Evolutionary conservation across 2,329 filamentous ascomycete species (phyloP).

Genomic region (Pestalotiopsis sp.): DNA sequence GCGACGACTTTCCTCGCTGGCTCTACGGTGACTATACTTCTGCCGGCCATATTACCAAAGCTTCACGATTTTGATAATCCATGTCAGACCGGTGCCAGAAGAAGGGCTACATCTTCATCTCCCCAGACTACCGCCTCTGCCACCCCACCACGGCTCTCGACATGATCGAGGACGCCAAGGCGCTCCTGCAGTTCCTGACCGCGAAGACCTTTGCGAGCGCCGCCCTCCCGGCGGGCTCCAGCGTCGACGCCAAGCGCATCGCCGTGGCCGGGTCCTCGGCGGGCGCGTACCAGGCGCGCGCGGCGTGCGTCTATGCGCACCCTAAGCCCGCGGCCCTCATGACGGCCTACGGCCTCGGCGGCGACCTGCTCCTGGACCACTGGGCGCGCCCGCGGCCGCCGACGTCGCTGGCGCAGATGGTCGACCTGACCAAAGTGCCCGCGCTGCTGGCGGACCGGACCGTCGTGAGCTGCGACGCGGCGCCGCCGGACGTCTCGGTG

Average conservation of each 20-base stretch:
- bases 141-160: slow-evolving; percentile 5
- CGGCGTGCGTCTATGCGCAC: neutral
- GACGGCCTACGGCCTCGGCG: slow-evolving; percentile 4
- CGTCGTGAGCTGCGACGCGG: slow-evolving; percentile 2
- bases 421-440: neutral
- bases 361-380: slow-evolving; percentile 10
- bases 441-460: neutral
- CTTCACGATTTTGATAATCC: neutral
- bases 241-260: neutral
- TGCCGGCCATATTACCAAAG: too few species aligned
- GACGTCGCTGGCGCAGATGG: neutral
- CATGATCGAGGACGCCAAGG: slow-evolving; percentile 9
- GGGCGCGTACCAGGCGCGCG: slow-evolving; percentile 6
- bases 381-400: neutral
- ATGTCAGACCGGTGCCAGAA: neutral
- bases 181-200: neutral
- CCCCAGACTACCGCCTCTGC: slow-evolving; percentile 7
- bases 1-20: neutral
- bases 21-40: neutral
- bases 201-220: neutral
- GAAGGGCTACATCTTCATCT: slow-evolving; percentile 10
- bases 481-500: neutral
- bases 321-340: slow-evolving; percentile 5
- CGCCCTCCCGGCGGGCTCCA: neutral
- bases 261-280: slow-evolving; percentile 6